Evolutionary conservation across 371 early-diverging fungal species (phyloP).

Genomic region (Aphelidium insulamus): DNA sequence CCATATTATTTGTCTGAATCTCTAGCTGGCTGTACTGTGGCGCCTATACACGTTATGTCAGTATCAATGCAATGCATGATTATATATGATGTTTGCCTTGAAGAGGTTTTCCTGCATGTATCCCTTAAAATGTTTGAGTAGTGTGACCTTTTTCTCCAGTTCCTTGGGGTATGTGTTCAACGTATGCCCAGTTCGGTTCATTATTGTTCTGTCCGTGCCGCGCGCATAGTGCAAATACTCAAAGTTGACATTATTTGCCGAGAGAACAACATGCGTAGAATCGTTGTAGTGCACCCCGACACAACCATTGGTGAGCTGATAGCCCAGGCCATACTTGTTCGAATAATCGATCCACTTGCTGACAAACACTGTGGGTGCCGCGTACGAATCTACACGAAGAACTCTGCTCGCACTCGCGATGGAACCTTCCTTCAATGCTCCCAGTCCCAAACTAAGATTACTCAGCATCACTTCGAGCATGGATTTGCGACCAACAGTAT

Average conservation of each 20-base stretch:
- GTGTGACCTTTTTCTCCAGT: conserved; percentile 37
- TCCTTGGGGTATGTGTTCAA: conserved; percentile 18
- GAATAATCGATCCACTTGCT: conserved; percentile 57
- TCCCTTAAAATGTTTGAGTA: conserved; percentile 30
- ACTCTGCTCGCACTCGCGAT: background rate
- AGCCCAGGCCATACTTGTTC: conserved; percentile 59
- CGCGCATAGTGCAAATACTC: no score
- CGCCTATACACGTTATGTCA: no score
- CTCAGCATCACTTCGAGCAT: conserved; percentile 4
- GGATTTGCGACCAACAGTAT: background rate
- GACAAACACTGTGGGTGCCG: conserved; percentile 25
- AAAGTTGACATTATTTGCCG: conserved; percentile 9
- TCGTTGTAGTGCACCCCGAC: conserved; percentile 70
- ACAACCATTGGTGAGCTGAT: conserved; percentile 49
- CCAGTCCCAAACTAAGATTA: conserved; percentile 5
- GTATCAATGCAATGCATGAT: no score
- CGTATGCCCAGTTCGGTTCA: no score
- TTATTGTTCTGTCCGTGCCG: no score
- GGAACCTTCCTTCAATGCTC: conserved; percentile 1
- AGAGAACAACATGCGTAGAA: conserved; percentile 15
- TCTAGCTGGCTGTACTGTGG: conserved; percentile 3
- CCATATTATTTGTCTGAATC: conserved; percentile 10
- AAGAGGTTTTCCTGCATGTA: conserved; percentile 38
- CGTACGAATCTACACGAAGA: background rate
- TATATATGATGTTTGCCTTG: conserved; percentile 9